A percentile compares a stretch with the other conserved stretches of the same genome.
phyloP scores from a whole-genome alignment of 208 protist genomes.

The Porcisia deanei region DNA sequence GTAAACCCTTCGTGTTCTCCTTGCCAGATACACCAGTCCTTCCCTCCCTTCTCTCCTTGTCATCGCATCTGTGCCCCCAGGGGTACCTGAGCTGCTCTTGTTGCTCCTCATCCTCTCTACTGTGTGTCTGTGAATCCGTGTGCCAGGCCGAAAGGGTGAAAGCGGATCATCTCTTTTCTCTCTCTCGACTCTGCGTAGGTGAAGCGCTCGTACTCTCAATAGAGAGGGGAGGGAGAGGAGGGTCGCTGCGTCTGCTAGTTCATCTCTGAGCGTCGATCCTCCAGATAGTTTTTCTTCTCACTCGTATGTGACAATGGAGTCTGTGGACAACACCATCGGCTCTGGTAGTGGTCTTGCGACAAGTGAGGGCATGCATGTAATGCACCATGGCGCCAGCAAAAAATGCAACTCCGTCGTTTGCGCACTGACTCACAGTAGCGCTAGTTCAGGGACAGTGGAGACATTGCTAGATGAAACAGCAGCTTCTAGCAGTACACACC shows the following conservation, averaged over 20 bases:
- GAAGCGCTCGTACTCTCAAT: no score
- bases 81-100: not conserved
- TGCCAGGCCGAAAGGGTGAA: no score
- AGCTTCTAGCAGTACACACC: not conserved
- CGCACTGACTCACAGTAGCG: not conserved
- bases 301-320: not conserved
- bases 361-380: not conserved
- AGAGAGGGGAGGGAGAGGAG: no score
- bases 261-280: no score
- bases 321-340: not conserved
- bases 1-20: not conserved
- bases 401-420: not conserved
- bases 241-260: no score
- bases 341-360: constrained; percentile 3
- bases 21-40: not conserved
- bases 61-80: not conserved
- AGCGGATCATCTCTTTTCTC: no score
- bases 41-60: not conserved
- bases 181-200: no score
- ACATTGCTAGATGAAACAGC: not conserved
- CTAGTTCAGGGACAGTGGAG: not conserved
- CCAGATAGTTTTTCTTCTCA: no score
- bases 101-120: not conserved
- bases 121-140: no score
- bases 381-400: not conserved